A percentile compares a stretch with the other conserved stretches of the same genome.
phyloP scores from a whole-genome alignment of 2,329 filamentous ascomycete species.

The Dryadomyces quercus-mongolicae region DNA sequence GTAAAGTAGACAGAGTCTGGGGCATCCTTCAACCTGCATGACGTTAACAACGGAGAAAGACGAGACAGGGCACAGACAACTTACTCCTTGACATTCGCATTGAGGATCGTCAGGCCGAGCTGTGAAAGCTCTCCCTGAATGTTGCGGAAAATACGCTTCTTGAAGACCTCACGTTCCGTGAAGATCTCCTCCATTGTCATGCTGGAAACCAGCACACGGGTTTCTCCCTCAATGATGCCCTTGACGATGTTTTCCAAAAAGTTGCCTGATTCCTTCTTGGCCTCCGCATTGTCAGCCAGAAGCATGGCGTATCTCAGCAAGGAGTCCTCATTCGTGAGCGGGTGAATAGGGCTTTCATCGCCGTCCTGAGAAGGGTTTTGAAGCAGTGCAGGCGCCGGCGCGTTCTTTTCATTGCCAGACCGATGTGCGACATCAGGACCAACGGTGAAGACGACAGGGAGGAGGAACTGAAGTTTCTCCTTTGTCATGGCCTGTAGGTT shows the following conservation, averaged over 20 bases:
- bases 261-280: constrained; percentile 24
- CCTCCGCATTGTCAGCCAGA: constrained; percentile 46
- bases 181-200: constrained; percentile 88
- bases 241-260: constrained; percentile 80
- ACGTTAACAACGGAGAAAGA: not conserved
- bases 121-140: constrained; percentile 71
- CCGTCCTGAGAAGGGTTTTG: not conserved
- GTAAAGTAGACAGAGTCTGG: constrained; percentile 74
- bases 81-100: constrained; percentile 65
- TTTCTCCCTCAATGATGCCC: constrained; percentile 83
- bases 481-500: constrained; percentile 78
- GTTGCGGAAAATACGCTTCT: constrained; percentile 60
- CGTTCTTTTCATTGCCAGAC: constrained; percentile 31
- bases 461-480: constrained; percentile 72
- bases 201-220: constrained; percentile 66
- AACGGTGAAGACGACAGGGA: constrained; percentile 78
- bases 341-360: not conserved
- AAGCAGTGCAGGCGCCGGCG: not conserved
- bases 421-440: constrained; percentile 61
- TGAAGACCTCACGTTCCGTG: constrained; percentile 22
- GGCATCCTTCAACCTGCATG: constrained; percentile 55
- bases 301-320: constrained; percentile 76
- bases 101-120: constrained; percentile 61
- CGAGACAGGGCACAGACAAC: not conserved
- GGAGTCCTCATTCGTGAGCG: constrained; percentile 9